phyloP scores from a whole-genome alignment of 192 early-diverging fungal species.

The Spinellus fusiger region DNA sequence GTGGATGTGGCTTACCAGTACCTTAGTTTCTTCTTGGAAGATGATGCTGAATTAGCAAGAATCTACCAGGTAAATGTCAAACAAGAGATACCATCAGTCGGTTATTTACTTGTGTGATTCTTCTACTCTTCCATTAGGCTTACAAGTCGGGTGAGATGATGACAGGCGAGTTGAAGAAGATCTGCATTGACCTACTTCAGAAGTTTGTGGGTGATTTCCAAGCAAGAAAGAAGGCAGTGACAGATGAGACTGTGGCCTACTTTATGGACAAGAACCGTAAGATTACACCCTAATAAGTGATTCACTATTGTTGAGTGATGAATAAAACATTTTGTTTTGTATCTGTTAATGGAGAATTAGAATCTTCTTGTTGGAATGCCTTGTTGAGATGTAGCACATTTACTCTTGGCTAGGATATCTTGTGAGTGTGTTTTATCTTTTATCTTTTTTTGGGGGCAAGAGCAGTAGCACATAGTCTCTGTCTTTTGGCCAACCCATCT shows the following conservation, averaged over 20 bases:
- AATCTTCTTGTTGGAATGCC: neutral
- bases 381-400: neutral
- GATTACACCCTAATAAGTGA: slow-evolving; percentile 15
- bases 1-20: slow-evolving; percentile 97
- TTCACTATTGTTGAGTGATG: too few species aligned
- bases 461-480: too few species aligned
- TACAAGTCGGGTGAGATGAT: slow-evolving; percentile 83
- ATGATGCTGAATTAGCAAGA: slow-evolving; percentile 77
- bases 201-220: slow-evolving; percentile 77
- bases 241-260: slow-evolving; percentile 52
- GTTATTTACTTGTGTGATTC: neutral
- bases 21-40: slow-evolving; percentile 88
- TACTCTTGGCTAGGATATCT: neutral
- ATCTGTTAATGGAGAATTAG: neutral
- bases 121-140: slow-evolving; percentile 1
- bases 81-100: neutral
- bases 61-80: slow-evolving; percentile 46
- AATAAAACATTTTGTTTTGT: too few species aligned
- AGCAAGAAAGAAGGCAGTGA: slow-evolving; percentile 55
- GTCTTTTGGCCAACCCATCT: too few species aligned
- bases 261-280: slow-evolving; percentile 56
- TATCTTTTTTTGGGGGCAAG: neutral
- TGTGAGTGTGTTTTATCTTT: neutral
- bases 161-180: slow-evolving; percentile 85
- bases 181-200: slow-evolving; percentile 80